These are phyloP conservation scores for Crithidia expoeki DNA, from an alignment of 208 protist genomes.

Conservation along the genomic window DNA sequence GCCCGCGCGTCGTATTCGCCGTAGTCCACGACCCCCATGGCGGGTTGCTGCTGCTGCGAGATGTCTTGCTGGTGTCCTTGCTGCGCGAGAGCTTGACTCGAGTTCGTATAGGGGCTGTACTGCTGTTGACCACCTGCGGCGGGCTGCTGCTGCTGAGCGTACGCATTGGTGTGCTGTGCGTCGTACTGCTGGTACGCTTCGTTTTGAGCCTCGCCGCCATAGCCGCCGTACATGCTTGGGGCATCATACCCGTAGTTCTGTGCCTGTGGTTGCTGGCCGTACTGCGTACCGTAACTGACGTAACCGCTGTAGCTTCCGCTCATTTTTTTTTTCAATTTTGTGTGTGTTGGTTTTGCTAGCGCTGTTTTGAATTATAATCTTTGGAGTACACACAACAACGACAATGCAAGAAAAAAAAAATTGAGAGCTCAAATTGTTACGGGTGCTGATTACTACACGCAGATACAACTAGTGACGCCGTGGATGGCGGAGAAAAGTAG, in stretches of 20 bases:
- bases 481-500: too few species aligned
- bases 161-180: constrained; percentile 6
- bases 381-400: too few species aligned
- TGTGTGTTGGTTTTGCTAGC: not conserved
- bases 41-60: constrained; percentile 35
- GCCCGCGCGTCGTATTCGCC: constrained; percentile 7
- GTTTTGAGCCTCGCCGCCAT: constrained; percentile 18
- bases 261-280: constrained; percentile 36
- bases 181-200: constrained; percentile 35
- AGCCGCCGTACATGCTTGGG: constrained; percentile 16
- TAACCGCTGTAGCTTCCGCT: constrained; percentile 33
- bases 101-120: constrained; percentile 26
- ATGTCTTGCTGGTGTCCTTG: constrained; percentile 20
- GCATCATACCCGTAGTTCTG: constrained; percentile 18
- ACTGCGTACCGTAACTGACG: constrained; percentile 27
- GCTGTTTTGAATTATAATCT: not conserved
- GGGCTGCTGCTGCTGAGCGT: constrained; percentile 23
- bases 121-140: too few species aligned
- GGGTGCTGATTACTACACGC: too few species aligned
- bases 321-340: constrained; percentile 12
- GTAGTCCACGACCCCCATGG: constrained; percentile 33
- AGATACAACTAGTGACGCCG: too few species aligned
- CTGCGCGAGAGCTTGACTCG: constrained; percentile 4
- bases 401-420: too few species aligned
- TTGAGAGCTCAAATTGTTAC: too few species aligned